Evolutionary conservation across 139 green algal genomes (phyloP).

Genomic region (Picochlorum sp.): DNA sequence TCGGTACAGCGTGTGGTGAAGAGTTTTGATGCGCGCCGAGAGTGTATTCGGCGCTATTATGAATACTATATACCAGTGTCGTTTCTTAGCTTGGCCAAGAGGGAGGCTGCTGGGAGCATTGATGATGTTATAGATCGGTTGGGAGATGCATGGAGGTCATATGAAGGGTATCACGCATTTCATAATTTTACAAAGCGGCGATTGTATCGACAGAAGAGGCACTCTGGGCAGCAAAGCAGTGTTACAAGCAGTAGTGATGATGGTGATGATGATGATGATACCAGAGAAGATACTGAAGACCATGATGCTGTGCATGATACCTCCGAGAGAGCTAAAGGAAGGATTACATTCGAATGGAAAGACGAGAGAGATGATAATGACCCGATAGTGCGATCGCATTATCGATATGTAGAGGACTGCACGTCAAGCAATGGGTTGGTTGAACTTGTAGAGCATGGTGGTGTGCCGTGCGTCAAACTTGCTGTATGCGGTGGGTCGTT

Average conservation of each 20-base stretch:
- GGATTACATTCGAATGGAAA: neutral
- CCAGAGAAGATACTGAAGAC: neutral
- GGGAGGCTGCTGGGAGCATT: neutral
- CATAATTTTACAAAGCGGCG: slow-evolving; percentile 53
- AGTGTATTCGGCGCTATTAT: slow-evolving; percentile 29
- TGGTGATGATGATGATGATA: neutral
- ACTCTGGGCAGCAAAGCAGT: no score
- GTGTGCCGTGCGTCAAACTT: slow-evolving; percentile 39
- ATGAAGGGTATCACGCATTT: slow-evolving; percentile 42
- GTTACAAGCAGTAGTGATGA: no score
- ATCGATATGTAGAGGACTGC: slow-evolving; percentile 19
- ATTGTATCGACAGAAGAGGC: slow-evolving; percentile 28
- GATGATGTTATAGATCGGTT: slow-evolving; percentile 21
- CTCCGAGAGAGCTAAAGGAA: neutral
- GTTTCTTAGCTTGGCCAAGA: neutral
- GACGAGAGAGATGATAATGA: neutral
- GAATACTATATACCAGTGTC: slow-evolving; percentile 41
- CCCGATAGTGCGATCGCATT: neutral
- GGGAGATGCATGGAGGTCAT: slow-evolving; percentile 19
- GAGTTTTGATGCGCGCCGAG: slow-evolving; percentile 28
- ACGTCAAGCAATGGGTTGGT: neutral
- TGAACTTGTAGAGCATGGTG: slow-evolving; percentile 39
- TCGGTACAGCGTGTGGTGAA: slow-evolving; percentile 38
- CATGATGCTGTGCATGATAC: neutral
- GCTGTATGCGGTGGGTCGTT: slow-evolving; percentile 49